Percentiles rank a stretch among this genome's conserved stretches.
phyloP scores from a whole-genome alignment of 192 early-diverging fungal species.

The Chytriomyces sp. region DNA sequence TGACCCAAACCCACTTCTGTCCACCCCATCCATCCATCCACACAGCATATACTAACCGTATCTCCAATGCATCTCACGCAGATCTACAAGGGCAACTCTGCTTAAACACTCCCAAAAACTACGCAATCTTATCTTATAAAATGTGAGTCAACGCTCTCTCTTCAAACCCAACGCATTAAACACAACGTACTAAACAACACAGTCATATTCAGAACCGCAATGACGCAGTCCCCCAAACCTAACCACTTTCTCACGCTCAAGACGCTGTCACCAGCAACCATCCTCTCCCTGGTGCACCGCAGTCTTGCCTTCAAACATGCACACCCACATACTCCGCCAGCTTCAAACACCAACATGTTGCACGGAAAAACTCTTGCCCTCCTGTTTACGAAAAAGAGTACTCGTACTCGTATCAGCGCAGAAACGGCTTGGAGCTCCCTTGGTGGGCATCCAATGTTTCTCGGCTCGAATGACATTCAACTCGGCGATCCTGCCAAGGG shows the following conservation, averaged over 20 bases:
- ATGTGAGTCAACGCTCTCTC: background rate
- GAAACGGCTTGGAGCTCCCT: conserved; percentile 90
- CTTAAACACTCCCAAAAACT: background rate
- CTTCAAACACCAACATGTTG: conserved; percentile 5
- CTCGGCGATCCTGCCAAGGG: conserved; percentile 67
- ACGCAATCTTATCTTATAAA: background rate
- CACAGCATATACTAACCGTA: no score
- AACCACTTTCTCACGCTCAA: conserved; percentile 78
- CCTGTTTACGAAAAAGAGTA: conserved; percentile 94
- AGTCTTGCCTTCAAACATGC: conserved; percentile 80
- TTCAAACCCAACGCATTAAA: background rate
- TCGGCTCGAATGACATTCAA: conserved; percentile 95
- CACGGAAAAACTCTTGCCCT: conserved; percentile 87
- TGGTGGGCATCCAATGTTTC: conserved; percentile 95
- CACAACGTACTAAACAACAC: background rate
- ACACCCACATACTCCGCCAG: background rate
- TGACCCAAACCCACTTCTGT: no score
- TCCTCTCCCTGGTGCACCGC: conserved; percentile 76
- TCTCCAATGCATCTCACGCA: background rate
- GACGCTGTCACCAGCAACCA: conserved; percentile 79
- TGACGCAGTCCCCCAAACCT: background rate
- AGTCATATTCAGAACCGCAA: background rate
- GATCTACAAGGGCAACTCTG: conserved; percentile 4
- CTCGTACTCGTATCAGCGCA: conserved; percentile 93
- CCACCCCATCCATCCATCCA: no score